Percentiles rank a stretch among this genome's conserved stretches.
These are phyloP conservation scores for Candida broadrunensis DNA, from an alignment of 805 yeast genomes.

Conservation along the genomic window DNA sequence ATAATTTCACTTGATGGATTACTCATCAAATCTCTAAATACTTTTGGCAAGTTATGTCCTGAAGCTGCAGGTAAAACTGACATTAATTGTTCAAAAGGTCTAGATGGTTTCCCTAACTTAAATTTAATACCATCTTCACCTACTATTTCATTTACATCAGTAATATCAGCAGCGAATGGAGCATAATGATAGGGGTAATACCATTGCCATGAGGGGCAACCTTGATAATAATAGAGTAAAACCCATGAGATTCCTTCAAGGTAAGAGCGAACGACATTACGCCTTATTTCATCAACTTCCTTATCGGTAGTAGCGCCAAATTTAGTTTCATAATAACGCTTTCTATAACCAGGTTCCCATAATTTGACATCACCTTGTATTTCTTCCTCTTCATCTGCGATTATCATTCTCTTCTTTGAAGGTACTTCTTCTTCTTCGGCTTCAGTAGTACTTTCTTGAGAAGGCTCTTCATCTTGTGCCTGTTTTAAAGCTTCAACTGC, in stretches of 20 bases:
- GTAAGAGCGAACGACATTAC: slow-evolving; percentile 65
- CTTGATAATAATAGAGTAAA: slow-evolving; percentile 88
- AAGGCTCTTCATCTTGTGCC: slow-evolving; percentile 7
- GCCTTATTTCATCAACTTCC: slow-evolving; percentile 50
- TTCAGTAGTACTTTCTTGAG: slow-evolving; percentile 2
- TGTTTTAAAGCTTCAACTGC: slow-evolving; percentile 42
- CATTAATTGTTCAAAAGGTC: slow-evolving; percentile 93
- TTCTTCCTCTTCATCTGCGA: slow-evolving; percentile 15
- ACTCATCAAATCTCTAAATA: slow-evolving; percentile 79
- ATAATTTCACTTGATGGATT: slow-evolving; percentile 76
- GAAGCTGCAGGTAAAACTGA: slow-evolving; percentile 94
- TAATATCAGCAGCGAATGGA: slow-evolving; percentile 91
- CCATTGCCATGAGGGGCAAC: slow-evolving; percentile 99
- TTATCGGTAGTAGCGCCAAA: slow-evolving; percentile 58
- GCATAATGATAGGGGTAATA: slow-evolving; percentile 96
- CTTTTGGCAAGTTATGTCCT: slow-evolving; percentile 77
- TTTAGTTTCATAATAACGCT: slow-evolving; percentile 76
- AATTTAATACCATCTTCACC: slow-evolving; percentile 52
- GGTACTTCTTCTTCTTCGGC: not conserved
- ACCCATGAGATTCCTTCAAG: slow-evolving; percentile 98
- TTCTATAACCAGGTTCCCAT: slow-evolving; percentile 85
- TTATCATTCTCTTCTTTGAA: slow-evolving; percentile 14
- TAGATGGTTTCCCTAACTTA: slow-evolving; percentile 70
- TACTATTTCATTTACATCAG: slow-evolving; percentile 45
- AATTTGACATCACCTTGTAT: slow-evolving; percentile 55